Percentiles rank a stretch among this genome's conserved stretches.
These are phyloP conservation scores for Pseudocercospora vitis DNA, from an alignment of 2,329 filamentous ascomycete species.

Conservation along the genomic window DNA sequence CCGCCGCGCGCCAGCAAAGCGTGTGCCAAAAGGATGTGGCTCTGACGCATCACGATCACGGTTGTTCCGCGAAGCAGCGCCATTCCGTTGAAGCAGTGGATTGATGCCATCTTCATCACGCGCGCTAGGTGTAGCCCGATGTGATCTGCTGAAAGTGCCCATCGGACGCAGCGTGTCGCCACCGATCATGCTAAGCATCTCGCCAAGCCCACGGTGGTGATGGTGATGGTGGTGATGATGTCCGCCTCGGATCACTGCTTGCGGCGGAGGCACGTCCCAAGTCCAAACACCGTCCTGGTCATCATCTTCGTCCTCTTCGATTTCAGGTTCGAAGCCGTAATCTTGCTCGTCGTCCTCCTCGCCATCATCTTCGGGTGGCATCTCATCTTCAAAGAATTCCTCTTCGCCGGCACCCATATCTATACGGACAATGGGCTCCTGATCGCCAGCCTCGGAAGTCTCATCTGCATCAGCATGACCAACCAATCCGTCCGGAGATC, in stretches of 20 bases:
- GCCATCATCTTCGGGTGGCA: slow-evolving; percentile 57
- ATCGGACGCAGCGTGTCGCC: slow-evolving; percentile 26
- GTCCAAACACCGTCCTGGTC: slow-evolving; percentile 31
- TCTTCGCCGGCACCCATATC: slow-evolving; percentile 48
- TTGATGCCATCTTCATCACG: slow-evolving; percentile 79
- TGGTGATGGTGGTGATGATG: slow-evolving; percentile 32
- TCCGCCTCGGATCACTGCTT: slow-evolving; percentile 21
- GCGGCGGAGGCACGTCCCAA: slow-evolving; percentile 28
- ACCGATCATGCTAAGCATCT: slow-evolving; percentile 33
- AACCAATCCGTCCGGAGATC: slow-evolving; percentile 36
- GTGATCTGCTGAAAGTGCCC: slow-evolving; percentile 17
- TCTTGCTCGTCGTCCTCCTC: slow-evolving; percentile 63
- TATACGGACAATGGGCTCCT: slow-evolving; percentile 35
- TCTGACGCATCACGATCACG: slow-evolving; percentile 14
- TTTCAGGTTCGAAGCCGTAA: slow-evolving; percentile 58
- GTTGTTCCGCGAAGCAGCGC: slow-evolving; percentile 5
- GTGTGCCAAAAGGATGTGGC: slow-evolving; percentile 6
- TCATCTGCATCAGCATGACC: slow-evolving; percentile 44
- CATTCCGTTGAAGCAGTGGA: slow-evolving; percentile 67
- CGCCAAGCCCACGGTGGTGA: slow-evolving; percentile 28
- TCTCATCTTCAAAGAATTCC: slow-evolving; percentile 58
- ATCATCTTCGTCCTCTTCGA: slow-evolving; percentile 43
- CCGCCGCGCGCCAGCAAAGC: slow-evolving; percentile 23
- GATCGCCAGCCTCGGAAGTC: slow-evolving; percentile 40
- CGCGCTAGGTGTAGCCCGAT: slow-evolving; percentile 38